Conservation (phyloP, 129 eudicot genomes). For the Ambrosia trifida region DNA sequence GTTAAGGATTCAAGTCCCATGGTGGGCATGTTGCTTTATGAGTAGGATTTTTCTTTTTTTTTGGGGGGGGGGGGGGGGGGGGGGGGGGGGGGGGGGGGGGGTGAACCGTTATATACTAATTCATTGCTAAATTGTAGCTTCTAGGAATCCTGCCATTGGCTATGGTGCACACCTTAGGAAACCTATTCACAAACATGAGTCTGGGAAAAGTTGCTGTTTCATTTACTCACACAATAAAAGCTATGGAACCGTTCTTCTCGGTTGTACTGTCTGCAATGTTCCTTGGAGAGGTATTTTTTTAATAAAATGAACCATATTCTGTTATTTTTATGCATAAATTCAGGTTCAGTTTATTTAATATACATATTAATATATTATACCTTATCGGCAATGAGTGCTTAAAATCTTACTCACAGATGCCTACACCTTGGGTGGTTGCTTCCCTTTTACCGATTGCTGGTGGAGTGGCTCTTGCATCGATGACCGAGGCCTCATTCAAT, state of each 20-base stretch:
- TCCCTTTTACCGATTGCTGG: slow-evolving; percentile 96
- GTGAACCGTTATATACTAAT: slow-evolving; percentile 6
- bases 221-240: slow-evolving; percentile 86
- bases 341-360: not conserved
- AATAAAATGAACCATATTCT: not conserved
- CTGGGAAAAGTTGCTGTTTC: slow-evolving; percentile 92
- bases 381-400: too few relatives aligned
- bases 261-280: slow-evolving; percentile 79
- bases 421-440: slow-evolving; percentile 76
- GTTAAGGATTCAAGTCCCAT: too few relatives aligned
- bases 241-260: slow-evolving; percentile 93
- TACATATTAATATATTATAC: slow-evolving; percentile 1
- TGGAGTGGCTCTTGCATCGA: slow-evolving; percentile 93
- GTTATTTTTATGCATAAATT: not conserved
- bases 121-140: slow-evolving; percentile 45
- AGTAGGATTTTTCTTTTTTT: too few relatives aligned
- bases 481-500: slow-evolving; percentile 93
- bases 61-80: too few relatives aligned
- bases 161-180: slow-evolving; percentile 76
- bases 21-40: too few relatives aligned
- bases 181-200: slow-evolving; percentile 89
- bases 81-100: too few relatives aligned
- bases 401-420: slow-evolving; percentile 44
- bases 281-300: slow-evolving; percentile 57
- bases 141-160: slow-evolving; percentile 78